Base-by-base conservation (phyloP, 192 early-diverging fungal species). In the Coemansia sp. region DNA sequence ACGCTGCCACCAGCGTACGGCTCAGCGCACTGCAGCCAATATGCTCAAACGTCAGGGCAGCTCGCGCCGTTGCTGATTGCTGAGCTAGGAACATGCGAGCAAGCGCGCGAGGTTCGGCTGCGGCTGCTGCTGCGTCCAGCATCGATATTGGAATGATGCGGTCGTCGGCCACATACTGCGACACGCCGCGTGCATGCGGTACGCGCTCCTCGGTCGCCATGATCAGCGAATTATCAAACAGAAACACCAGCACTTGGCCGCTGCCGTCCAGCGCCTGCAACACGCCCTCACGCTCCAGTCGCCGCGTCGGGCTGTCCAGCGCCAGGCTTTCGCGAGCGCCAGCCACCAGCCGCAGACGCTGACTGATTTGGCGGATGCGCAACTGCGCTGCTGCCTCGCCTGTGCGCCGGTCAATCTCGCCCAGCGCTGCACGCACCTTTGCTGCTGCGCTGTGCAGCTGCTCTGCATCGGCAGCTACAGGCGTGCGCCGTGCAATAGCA, bases 401-500 rank as follows among this genome's bases (percentile, higher is more conserved):
- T 4, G 73, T 81, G 38, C 58, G 61, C 29, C 59, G 69, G 55
- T 81, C 78, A 23, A 81, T 69, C 48, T 73, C 69, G 23, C 51
- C 38, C 59, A 81, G 64, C 29, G 78, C 78, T 11, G 24, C 23
- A 3, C 67, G 65, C 27, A 81, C 66, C 53, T 73, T 75, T 4
- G 41, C 65, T 2, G 54, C 70, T 1, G 67, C 73, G 18, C 66
- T 58, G 14, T 27, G 66, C 57, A 81, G 56, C 22, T 35, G 59
- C 22, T 24, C 13, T 18, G 77, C 69, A 41, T 76, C 71, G 16
- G 88, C 84, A 14, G 84, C 84, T 27, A 79, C 71, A 4, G 85
- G 82, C 13, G 93, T 87, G 53, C 88, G 83, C 62, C 94, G 90
- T 16, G 92, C 64, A 37, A 93, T 85, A 6, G 89, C 91, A 27